Conservation (phyloP, 371 early-diverging fungal species). For the Apophysomyces variabilis region DNA sequence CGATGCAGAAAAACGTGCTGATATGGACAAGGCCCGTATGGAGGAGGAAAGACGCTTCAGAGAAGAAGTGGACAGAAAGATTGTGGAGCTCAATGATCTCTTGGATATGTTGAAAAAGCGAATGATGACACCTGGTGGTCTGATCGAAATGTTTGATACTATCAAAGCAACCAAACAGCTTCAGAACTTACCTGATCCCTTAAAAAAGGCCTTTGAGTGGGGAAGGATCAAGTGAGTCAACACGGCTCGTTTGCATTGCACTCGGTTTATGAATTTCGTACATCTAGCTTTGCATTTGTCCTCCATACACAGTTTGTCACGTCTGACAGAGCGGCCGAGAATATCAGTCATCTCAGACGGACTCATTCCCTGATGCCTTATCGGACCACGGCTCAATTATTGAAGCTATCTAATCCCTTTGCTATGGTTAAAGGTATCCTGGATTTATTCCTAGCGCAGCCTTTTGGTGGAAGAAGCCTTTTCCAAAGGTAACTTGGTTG, state of each 20-base stretch:
- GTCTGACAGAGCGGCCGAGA: slow-evolving; percentile 61
- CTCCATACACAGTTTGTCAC: slow-evolving; percentile 65
- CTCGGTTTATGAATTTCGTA: not conserved
- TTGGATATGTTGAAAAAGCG: slow-evolving; percentile 53
- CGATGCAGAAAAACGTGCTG: slow-evolving; percentile 42
- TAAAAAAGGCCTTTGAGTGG: slow-evolving; percentile 61
- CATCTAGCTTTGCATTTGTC: slow-evolving; percentile 61
- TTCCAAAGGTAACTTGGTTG: slow-evolving; percentile 54
- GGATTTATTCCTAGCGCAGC: slow-evolving; percentile 70
- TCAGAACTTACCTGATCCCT: slow-evolving; percentile 50
- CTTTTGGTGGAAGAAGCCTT: slow-evolving; percentile 65
- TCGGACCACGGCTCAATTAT: slow-evolving; percentile 55
- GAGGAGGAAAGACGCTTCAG: slow-evolving; percentile 49
- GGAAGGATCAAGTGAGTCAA: slow-evolving; percentile 52
- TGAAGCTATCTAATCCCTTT: slow-evolving; percentile 68
- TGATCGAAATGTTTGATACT: slow-evolving; percentile 36
- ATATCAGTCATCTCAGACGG: slow-evolving; percentile 58
- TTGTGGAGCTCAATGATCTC: slow-evolving; percentile 48
- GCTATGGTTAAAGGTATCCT: slow-evolving; percentile 65
- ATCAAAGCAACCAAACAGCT: slow-evolving; percentile 48
- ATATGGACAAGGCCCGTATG: slow-evolving; percentile 42
- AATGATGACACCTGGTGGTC: slow-evolving; percentile 52
- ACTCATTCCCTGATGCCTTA: slow-evolving; percentile 68
- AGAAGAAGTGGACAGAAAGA: slow-evolving; percentile 49
- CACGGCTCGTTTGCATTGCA: not conserved